Evolutionary conservation across 1,139 yeast species (phyloP).

Genomic region (Entelexis paramagnoliae): DNA sequence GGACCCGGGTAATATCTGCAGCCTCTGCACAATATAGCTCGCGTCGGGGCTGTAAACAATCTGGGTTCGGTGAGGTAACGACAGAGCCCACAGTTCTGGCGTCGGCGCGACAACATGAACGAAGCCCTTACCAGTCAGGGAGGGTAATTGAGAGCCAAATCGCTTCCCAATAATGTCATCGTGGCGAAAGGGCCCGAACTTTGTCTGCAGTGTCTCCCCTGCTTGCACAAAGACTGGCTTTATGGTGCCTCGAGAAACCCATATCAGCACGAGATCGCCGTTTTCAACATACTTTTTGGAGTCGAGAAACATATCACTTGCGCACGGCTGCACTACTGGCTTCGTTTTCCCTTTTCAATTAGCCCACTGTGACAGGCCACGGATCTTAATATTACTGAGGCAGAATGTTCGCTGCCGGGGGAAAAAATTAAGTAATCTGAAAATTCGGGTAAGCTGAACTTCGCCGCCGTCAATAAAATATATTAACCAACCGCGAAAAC

Average conservation of each 20-base stretch:
- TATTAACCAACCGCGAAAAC: not conserved
- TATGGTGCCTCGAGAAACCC: slow-evolving; percentile 68
- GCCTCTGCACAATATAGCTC: slow-evolving; percentile 73
- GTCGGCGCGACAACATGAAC: slow-evolving; percentile 83
- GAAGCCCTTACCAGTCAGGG: slow-evolving; percentile 72
- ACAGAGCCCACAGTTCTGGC: slow-evolving; percentile 90
- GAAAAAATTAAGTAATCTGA: slow-evolving; percentile 20
- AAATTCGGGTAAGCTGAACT: not conserved
- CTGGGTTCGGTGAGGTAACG: slow-evolving; percentile 94
- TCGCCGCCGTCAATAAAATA: not conserved
- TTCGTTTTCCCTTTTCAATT: not conserved
- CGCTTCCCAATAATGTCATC: slow-evolving; percentile 66
- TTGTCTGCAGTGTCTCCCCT: slow-evolving; percentile 60
- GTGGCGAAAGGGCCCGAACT: slow-evolving; percentile 84
- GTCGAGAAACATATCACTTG: slow-evolving; percentile 11
- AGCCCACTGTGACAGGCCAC: not conserved
- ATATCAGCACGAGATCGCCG: slow-evolving; percentile 78
- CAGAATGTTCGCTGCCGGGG: not conserved
- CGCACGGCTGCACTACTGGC: not conserved
- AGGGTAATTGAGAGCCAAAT: slow-evolving; percentile 80
- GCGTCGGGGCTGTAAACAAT: slow-evolving; percentile 96
- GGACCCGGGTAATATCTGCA: slow-evolving; percentile 63
- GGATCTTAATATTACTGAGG: not conserved
- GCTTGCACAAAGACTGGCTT: slow-evolving; percentile 58
- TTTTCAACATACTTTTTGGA: slow-evolving; percentile 52